Evolutionary conservation across 1,284 basidiomycete genomes (phyloP).

Genomic region (Microbotryomycetes sp.): DNA sequence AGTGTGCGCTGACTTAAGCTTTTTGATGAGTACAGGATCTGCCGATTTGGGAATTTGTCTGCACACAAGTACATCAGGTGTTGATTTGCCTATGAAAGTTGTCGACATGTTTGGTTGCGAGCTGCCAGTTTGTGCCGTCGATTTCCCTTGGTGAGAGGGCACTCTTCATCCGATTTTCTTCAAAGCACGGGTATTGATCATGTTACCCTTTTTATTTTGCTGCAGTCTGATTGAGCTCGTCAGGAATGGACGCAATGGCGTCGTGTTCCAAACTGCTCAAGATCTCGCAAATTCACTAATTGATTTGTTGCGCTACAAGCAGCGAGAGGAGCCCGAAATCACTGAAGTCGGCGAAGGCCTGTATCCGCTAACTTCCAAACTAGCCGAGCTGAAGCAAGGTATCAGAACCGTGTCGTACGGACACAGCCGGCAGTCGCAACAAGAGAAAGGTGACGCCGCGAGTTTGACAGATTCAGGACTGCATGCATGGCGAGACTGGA

Average conservation of each 20-base stretch:
- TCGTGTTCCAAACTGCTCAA: constrained; percentile 62
- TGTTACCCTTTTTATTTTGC: neutral
- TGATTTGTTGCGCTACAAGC: neutral
- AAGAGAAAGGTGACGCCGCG: neutral
- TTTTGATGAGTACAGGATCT: constrained; percentile 54
- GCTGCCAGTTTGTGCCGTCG: constrained; percentile 82
- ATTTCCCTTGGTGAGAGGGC: constrained; percentile 68
- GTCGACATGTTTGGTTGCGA: constrained; percentile 99
- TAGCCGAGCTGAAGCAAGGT: constrained; percentile 18
- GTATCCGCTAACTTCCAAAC: constrained; percentile 42
- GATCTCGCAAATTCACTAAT: constrained; percentile 54
- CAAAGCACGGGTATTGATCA: neutral
- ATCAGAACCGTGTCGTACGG: constrained; percentile 14
- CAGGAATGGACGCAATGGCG: constrained; percentile 71
- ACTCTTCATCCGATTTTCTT: neutral
- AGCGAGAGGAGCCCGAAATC: no score
- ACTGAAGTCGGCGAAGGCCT: constrained; percentile 44
- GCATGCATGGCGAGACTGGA: constrained; percentile 71
- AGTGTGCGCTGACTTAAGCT: neutral
- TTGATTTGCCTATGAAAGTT: constrained; percentile 98
- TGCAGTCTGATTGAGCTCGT: constrained; percentile 78
- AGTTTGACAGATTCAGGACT: no score
- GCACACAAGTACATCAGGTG: constrained; percentile 79
- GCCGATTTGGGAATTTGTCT: constrained; percentile 88
- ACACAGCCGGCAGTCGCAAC: constrained; percentile 30